Evolutionary conservation across 148 eudicot genomes (phyloP).

Genomic region (Rheum nobile): DNA sequence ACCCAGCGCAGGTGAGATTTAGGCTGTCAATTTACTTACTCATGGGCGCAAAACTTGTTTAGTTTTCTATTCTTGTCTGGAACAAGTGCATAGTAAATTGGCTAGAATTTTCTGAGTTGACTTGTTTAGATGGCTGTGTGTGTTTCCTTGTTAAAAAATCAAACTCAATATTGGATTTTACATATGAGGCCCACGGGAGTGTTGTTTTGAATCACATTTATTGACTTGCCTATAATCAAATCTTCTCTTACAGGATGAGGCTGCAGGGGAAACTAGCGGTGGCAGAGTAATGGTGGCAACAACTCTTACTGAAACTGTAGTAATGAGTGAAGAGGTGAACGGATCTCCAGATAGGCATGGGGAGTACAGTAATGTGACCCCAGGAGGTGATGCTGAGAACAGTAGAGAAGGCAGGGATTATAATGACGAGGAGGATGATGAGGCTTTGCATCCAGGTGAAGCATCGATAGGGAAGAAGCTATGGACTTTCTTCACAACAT

Average conservation of each 20-base stretch:
- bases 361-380: conserved; percentile 19
- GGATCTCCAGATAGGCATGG: conserved; percentile 37
- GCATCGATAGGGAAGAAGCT: conserved; percentile 83
- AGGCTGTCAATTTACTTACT: background rate
- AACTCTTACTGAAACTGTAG: conserved; percentile 21
- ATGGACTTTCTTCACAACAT: conserved; percentile 81
- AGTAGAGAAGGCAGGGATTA: conserved; percentile 10
- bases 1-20: conserved; percentile 37
- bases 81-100: background rate
- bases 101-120: background rate
- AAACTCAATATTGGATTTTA: no score
- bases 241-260: conserved; percentile 31
- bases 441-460: conserved; percentile 81
- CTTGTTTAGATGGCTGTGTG: no score
- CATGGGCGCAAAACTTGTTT: background rate
- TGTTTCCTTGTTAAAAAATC: no score
- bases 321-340: conserved; percentile 56
- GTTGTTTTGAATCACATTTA: background rate
- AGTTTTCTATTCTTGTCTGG: background rate
- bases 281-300: conserved; percentile 21
- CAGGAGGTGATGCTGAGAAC: background rate
- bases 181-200: no score
- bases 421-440: conserved; percentile 28
- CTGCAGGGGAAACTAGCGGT: conserved; percentile 24
- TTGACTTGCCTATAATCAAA: background rate